Evolutionary conservation across 1,284 basidiomycete genomes (phyloP), one percentile per base, ranked within the genome.

Genomic region (Rhizoctonia solani): DNA sequence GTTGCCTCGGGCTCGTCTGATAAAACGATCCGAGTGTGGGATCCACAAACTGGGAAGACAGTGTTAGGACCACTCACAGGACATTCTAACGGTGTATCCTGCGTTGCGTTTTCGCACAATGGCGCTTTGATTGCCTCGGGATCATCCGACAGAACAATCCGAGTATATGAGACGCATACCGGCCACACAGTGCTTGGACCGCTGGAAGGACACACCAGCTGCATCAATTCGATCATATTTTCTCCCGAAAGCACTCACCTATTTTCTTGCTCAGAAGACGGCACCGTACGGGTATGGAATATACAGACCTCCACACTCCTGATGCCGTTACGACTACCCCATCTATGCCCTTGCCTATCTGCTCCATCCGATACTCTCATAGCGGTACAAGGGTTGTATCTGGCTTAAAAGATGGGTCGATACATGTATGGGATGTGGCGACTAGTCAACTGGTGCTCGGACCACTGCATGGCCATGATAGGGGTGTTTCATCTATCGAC

Each of bases 201-300:
- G 16, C 14, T 49, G 14, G 11, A 52, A 5, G 27, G 41, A 4
- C 55, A 58, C 14, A 3, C 23, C 4, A 16, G 19, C 23, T 16
- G 1, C 3, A 34, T 49, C 6, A 25, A 2, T 5, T 61, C 27
- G 8, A 14, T 50, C 16, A 27, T 42, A 3, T 49, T 61, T 23
- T 61, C 46, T 49, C 44, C n/a, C 13, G 32, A 61, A 19, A 23
- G 56, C 29, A 16, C 14, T 4, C 41, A 21, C 6, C 5, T 50
- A 11, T 34, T 34, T 21, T 50, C 47, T 50, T 16, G 63, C 23
- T 30, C 42, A 16, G 59, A 19, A 8, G 30, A 29, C 89, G 90
- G 88, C 54, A 98, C 95, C 0, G 97, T 98, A 74, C 87, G 95
- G 56, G 80, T 98, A 56, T 98, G 95, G 95, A 44, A 37, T 23